Base-by-base conservation (phyloP, 2,329 filamentous ascomycete species). In the Rhinocladiella mackenziei region DNA sequence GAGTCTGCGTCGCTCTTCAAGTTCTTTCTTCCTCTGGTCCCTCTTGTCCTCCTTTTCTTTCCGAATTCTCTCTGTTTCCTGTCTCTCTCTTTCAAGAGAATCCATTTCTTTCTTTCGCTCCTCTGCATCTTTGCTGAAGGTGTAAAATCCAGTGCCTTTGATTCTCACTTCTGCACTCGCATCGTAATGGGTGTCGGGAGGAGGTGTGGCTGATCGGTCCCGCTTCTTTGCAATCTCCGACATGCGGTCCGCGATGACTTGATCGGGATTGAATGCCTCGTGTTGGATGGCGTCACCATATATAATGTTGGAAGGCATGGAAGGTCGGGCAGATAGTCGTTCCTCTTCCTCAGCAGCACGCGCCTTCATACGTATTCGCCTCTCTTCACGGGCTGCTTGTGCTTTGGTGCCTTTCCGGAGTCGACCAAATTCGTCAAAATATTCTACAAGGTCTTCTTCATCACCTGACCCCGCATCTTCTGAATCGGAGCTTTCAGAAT, bases 341-440 rank as follows among this genome's bases (percentile, higher is more conserved):
- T 84, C 83, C 2, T 84, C 72, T 51, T 85, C 80, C 40, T 80
- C 72, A 2, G 73, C 71, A 14, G 75, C 73, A 2, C 77, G 63
- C 2, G 75, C 67, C 5, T 75, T 71, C 41, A 78, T 76, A 14
- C 67, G 57, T 25, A 65, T 73, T 28, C 74, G 69, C 9, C 79
- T 76, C 54, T 84, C 76, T 55, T 84, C 74, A 5, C 75, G 75
- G 29, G 79, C 76, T 11, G 78, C 81, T 51, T 92, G 79, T 3
- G 80, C 76, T 35, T 77, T 76, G 0, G 86, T 91, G 13, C 84
- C 86, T 31, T 71, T 79, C 3, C 89, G 74, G 10, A 82, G 76
- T n/a, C 92, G 83, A 2, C 92, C 92, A 61, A 94, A 95, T 60
- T 97, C 92, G 64, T 98, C 92, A 39, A 84, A 77, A 62, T 87